Evolutionary conservation across 2,329 filamentous ascomycete genomes (phyloP).

Genomic region (Aspergillus eucalypticola): DNA sequence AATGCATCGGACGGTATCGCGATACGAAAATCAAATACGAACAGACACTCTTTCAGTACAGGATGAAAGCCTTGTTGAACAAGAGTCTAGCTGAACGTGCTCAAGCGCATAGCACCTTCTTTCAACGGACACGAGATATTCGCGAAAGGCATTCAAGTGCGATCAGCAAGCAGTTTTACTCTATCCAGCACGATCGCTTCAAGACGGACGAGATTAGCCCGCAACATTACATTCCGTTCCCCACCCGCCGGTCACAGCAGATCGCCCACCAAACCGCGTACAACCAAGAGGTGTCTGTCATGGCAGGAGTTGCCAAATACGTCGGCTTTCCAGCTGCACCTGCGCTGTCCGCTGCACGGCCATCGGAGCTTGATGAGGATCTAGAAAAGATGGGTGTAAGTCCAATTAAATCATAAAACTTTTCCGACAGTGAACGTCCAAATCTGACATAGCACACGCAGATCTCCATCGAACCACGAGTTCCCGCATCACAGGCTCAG

Average conservation of each 20-base stretch:
- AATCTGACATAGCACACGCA: slow-evolving; percentile 11
- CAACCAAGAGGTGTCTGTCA: slow-evolving; percentile 88
- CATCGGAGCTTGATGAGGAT: slow-evolving; percentile 79
- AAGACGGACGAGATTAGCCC: slow-evolving; percentile 74
- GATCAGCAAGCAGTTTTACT: slow-evolving; percentile 87
- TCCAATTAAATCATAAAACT: slow-evolving; percentile 22
- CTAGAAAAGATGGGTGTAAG: slow-evolving; percentile 85
- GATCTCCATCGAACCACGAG: slow-evolving; percentile 34
- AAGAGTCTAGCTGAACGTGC: slow-evolving; percentile 78
- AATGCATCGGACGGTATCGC: slow-evolving; percentile 78
- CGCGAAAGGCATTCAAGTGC: slow-evolving; percentile 77
- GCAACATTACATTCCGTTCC: slow-evolving; percentile 80
- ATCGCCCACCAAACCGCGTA: slow-evolving; percentile 85
- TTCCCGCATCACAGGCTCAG: slow-evolving; percentile 27
- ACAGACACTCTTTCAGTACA: slow-evolving; percentile 70
- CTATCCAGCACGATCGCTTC: slow-evolving; percentile 85
- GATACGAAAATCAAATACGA: slow-evolving; percentile 78
- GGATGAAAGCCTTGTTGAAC: slow-evolving; percentile 69
- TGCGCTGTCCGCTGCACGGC: slow-evolving; percentile 70
- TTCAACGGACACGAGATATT: slow-evolving; percentile 79
- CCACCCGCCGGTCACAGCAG: slow-evolving; percentile 72
- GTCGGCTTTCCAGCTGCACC: slow-evolving; percentile 96
- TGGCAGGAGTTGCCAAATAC: slow-evolving; percentile 90
- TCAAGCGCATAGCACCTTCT: slow-evolving; percentile 87
- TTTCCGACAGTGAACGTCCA: neutral